Conservation (phyloP, 768 basidiomycete genomes). For the Leccinum aurantiacum region DNA sequence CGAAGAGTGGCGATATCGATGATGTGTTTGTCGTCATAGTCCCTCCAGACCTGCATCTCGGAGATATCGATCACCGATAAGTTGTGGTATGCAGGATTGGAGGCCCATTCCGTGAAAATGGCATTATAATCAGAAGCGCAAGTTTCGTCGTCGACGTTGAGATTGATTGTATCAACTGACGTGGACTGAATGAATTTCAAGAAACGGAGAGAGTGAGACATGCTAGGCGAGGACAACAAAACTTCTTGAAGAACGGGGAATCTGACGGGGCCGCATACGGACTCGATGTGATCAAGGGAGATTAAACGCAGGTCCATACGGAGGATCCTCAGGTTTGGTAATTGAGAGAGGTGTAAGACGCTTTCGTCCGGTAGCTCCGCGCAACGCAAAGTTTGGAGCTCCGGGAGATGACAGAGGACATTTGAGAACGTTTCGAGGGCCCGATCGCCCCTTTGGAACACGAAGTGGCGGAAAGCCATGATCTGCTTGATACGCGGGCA, state of each 20-base stretch:
- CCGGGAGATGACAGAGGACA: slow-evolving; percentile 22
- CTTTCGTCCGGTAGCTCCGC: slow-evolving; percentile 28
- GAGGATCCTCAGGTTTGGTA: slow-evolving; percentile 24
- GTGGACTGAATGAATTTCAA: slow-evolving; percentile 28
- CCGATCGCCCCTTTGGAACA: slow-evolving; percentile 26
- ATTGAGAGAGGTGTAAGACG: slow-evolving; percentile 21
- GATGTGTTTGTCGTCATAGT: slow-evolving; percentile 32
- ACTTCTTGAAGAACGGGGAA: slow-evolving; percentile 28
- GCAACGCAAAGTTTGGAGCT: slow-evolving; percentile 27
- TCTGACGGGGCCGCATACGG: slow-evolving; percentile 5
- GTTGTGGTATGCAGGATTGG: slow-evolving; percentile 24
- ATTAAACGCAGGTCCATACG: slow-evolving; percentile 29
- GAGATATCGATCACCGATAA: slow-evolving; percentile 29
- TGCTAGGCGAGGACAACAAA: slow-evolving; percentile 23
- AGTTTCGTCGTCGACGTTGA: slow-evolving; percentile 33
- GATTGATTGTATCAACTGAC: slow-evolving; percentile 32
- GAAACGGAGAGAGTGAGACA: slow-evolving; percentile 25
- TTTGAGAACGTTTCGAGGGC: slow-evolving; percentile 26
- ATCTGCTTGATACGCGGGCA: slow-evolving; percentile 29
- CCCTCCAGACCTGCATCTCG: slow-evolving; percentile 31
- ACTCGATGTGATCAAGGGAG: slow-evolving; percentile 23
- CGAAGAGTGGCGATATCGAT: slow-evolving; percentile 25
- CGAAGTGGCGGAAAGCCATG: slow-evolving; percentile 31
- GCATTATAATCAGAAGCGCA: slow-evolving; percentile 24
- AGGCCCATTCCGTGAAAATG: slow-evolving; percentile 27